A percentile compares a stretch with the other conserved stretches of the same genome.
Evolutionary conservation across 2,329 filamentous ascomycete genomes (phyloP).

Genomic region (Ophiostoma populinum): DNA sequence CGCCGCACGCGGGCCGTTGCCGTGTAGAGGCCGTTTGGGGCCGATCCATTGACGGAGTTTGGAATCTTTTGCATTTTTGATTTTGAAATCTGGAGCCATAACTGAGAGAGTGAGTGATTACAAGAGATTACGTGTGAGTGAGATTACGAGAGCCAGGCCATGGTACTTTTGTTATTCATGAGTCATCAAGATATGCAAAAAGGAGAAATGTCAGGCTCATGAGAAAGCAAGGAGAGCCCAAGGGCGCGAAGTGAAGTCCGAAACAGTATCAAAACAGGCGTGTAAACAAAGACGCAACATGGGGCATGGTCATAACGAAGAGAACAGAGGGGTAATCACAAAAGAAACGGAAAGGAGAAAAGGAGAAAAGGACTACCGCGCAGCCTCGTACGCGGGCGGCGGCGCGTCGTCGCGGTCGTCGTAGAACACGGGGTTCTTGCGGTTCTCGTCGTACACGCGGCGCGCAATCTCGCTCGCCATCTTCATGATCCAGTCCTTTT

Average conservation of each 20-base stretch:
- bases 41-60: background rate
- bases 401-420: slow-evolving; percentile 38
- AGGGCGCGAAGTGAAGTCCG: background rate
- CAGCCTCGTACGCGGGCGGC: slow-evolving; percentile 41
- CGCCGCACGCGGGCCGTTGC: background rate
- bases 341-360: background rate
- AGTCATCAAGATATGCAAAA: slow-evolving; percentile 1
- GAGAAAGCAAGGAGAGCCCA: background rate
- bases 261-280: background rate
- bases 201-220: background rate
- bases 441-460: slow-evolving; percentile 76
- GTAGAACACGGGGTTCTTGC: slow-evolving; percentile 33
- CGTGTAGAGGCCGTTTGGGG: background rate
- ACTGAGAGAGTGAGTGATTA: too few species aligned
- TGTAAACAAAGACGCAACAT: background rate
- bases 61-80: background rate
- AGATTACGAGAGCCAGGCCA: too few species aligned
- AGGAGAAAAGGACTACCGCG: slow-evolving; percentile 6
- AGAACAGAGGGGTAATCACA: background rate
- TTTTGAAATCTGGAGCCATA: too few species aligned
- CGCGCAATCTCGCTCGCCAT: slow-evolving; percentile 85
- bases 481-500: slow-evolving; percentile 79
- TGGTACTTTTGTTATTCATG: background rate
- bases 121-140: too few species aligned
- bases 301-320: background rate